Evolutionary conservation across 2,329 filamentous ascomycete species (phyloP), one percentile per base, ranked within the genome.

Genomic region (Talaromyces sp.): DNA sequence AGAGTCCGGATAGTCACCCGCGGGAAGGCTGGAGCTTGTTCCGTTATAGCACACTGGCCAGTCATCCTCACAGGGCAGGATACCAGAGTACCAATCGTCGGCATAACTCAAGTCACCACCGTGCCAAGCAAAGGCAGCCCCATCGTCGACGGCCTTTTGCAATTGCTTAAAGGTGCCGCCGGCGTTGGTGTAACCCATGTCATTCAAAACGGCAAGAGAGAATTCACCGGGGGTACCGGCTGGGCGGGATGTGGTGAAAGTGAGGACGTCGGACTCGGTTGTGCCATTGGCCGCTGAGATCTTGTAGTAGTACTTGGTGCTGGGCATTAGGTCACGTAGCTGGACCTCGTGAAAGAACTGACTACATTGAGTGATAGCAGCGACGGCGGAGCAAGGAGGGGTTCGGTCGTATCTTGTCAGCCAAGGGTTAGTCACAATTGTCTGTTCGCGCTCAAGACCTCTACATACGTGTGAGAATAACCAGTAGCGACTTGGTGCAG

Each of bases 171-270:
- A 78, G 1, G 83, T 84, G 16, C 83, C 83, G 1, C 75, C 71
- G 19, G 82, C 83, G 60, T 84, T 84, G 52, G 81, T 84, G 73
- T 84, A 84, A 8, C 83, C 83, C 83, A 85, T 84, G 66, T 85
- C 83, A 66, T 83, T 83, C 45, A 85, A 67, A 1, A 85, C 78
- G 22, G 81, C 82, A 14, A 84, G 73, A 5, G 74, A 76, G 70
- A 85, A 84, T 11, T 74, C 69, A 5, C 70, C 74, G 0, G 68
- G 64, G 66, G 82, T 77, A 59, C 83, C 83, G 31, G 80, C 76
- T 8, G 75, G 76, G 2, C 75, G 77, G 24, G 81, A 79, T 2
- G 82, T 84, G 22, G 72, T 81, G 75, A 85, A 84, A 67, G 70
- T 79, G 63, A 83, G 69, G 16, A 82, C 72, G 0, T 80, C 74